Evolutionary conservation across 2,329 filamentous ascomycete genomes (phyloP), one percentile per base, ranked within the genome.

Genomic region (Aspergillus sp.): DNA sequence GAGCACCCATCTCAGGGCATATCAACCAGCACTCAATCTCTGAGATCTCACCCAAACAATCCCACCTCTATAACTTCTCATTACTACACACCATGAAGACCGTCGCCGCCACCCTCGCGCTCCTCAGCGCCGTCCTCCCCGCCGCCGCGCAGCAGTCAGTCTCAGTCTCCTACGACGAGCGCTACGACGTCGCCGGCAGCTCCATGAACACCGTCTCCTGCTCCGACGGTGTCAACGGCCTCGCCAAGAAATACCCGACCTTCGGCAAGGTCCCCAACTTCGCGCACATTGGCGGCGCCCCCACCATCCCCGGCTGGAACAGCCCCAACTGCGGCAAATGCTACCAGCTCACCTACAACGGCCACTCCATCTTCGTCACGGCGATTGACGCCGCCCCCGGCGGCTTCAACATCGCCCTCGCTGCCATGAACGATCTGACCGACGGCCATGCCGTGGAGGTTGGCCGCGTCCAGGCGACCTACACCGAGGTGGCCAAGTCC

Each of bases 81-180:
- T n/a, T n/a, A n/a, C n/a, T n/a, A n/a, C n/a, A n/a, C 54, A 61
- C 45, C 50, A 70, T 70, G 67, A 68, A 69, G 56, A 56, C 50
- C 32, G 51, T 62, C 53, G 54, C 57, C 16, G 11, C 61, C 10
- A 41, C 59, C 34, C 34, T 58, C 42, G 53, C 63, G 49, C 25
- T 66, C 31, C 25, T 67, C 56, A 46, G 56, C 41, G 52, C 66
- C 45, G 54, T 58, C 46, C 49, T 70, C 41, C 52, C 58, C 40
- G 45, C 53, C 36, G 13, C 46, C 3, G 34, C 16, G 34, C 34
- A 38, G 34, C 47, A 34, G 19, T 25, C 50, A 9, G 21, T 75
- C 47, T 70, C 65, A 70, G 87, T 91, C 64, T 87, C 86, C 58
- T 93, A 86, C 72, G 88, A 92, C 73, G 73, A 75, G 17, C 84